Evolutionary conservation across 208 protist species (phyloP).

Genomic region (Leishmania martiniquensis): DNA sequence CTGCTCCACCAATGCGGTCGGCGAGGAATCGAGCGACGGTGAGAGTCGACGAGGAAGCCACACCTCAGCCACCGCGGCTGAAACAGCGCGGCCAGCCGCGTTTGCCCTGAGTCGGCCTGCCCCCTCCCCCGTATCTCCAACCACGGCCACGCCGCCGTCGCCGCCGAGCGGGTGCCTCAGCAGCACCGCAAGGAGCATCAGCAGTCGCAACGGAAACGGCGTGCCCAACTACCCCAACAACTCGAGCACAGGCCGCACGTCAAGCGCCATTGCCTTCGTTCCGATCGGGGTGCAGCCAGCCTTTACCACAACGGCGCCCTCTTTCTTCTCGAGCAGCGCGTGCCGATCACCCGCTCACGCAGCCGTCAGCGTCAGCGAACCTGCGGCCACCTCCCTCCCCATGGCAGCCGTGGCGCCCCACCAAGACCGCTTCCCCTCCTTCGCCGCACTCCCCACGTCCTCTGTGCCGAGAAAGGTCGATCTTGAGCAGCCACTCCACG

Average conservation of each 20-base stretch:
- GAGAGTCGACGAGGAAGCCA: background rate
- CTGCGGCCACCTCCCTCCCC: background rate
- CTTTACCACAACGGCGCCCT: background rate
- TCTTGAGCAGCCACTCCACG: background rate
- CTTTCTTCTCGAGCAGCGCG: background rate
- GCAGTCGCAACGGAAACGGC: background rate
- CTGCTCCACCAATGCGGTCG: background rate
- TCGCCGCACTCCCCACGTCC: background rate
- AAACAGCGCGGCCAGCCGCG: background rate
- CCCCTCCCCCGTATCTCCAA: background rate
- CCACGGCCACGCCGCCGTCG: background rate
- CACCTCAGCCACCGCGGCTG: background rate
- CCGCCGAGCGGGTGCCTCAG: background rate
- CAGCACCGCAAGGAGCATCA: too few species aligned
- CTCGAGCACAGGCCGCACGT: background rate
- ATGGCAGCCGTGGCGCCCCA: background rate
- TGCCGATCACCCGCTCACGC: background rate
- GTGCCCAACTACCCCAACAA: background rate
- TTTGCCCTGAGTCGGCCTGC: background rate
- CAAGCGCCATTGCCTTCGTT: constrained; percentile 19
- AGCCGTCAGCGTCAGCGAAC: background rate
- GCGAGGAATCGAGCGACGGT: background rate
- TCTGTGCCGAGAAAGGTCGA: background rate
- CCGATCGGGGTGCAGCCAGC: constrained; percentile 25
- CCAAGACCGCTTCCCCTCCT: background rate